These are phyloP conservation scores for Penicillium cosmopolitanum DNA, from an alignment of 495 filamentous ascomycete genomes.

Conservation along the genomic window DNA sequence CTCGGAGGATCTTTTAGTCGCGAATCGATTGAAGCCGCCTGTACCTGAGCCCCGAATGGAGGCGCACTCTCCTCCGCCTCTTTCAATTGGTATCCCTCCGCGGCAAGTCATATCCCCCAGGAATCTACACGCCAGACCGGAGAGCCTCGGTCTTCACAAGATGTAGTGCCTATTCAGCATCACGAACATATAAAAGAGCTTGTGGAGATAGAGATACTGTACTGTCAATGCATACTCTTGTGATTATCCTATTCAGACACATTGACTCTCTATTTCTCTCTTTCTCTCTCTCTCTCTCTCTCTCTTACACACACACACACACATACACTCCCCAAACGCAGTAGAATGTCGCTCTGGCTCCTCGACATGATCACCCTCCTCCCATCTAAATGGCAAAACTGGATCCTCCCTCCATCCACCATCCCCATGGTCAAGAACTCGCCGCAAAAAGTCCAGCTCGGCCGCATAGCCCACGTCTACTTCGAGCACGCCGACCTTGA, in stretches of 20 bases:
- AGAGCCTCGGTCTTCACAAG: background rate
- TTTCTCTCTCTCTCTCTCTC: too few relatives aligned
- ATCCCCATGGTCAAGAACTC: conserved; percentile 7
- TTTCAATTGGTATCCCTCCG: background rate
- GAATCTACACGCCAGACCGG: conserved; percentile 1
- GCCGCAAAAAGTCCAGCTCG: conserved; percentile 45
- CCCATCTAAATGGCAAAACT: conserved; percentile 3
- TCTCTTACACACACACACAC: too few relatives aligned
- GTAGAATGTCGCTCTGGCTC: conserved; percentile 4
- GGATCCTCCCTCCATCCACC: conserved; percentile 18
- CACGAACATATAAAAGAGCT: conserved; percentile 5
- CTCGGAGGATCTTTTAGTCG: conserved; percentile 6
- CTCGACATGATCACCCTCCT: conserved; percentile 4
- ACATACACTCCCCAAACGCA: too few relatives aligned
- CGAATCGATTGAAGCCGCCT: background rate
- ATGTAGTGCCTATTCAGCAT: conserved; percentile 1
- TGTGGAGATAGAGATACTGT: conserved; percentile 5
- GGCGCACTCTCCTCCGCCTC: too few relatives aligned
- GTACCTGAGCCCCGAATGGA: too few relatives aligned
- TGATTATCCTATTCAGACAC: too few relatives aligned
- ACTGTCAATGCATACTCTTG: background rate
- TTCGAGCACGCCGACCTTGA: conserved; percentile 58
- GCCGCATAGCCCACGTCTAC: conserved; percentile 59
- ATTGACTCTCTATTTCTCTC: too few relatives aligned
- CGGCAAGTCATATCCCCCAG: background rate